A percentile compares a stretch with the other conserved stretches of the same genome.
Evolutionary conservation across 1,284 basidiomycete species (phyloP).

Genomic region (Retiboletus flavoniger): DNA sequence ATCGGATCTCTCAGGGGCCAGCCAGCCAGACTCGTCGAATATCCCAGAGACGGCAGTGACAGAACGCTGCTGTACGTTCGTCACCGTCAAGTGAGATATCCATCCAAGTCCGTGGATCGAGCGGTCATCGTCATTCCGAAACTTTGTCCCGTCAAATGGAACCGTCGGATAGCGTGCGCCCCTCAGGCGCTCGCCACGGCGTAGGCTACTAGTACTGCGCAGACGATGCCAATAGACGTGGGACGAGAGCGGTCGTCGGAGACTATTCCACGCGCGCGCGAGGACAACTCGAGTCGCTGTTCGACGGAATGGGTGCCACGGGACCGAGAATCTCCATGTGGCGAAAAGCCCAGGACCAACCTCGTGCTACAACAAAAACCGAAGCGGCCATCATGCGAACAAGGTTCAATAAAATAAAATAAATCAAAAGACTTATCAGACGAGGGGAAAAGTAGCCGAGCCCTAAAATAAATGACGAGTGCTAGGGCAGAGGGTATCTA

Average conservation of each 20-base stretch:
- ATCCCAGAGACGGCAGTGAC: no score
- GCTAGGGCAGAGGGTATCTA: conserved; percentile 14
- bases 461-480: not conserved
- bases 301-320: not conserved
- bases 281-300: not conserved
- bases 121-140: no score
- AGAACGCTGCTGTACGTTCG: not conserved
- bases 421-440: not conserved
- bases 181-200: no score
- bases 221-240: no score
- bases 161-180: no score
- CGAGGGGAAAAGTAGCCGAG: not conserved
- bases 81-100: not conserved
- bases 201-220: no score
- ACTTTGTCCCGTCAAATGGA: no score
- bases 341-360: not conserved
- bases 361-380: not conserved
- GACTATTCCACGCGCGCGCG: no score
- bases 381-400: not conserved
- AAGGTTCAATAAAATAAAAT: not conserved
- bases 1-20: no score
- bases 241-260: no score
- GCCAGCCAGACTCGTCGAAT: no score
- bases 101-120: not conserved
- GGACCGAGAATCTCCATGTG: not conserved